Base-by-base conservation (phyloP, 352 stramenopile species). In the Phytophthora hybrid region DNA sequence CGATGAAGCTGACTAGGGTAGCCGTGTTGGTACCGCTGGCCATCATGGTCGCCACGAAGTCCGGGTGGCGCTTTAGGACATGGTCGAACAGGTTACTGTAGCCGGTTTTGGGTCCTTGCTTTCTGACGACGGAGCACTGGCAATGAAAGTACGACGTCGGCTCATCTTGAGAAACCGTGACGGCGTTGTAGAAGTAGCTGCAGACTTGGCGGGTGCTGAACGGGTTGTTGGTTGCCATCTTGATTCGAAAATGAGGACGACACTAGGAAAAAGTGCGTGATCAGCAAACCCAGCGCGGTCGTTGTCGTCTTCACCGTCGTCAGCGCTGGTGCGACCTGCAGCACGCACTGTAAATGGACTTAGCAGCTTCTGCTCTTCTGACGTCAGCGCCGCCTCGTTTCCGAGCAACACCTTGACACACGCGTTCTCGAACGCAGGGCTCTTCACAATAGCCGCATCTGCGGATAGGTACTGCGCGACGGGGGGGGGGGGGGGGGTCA, bases 81-180 rank as follows among this genome's bases (percentile, higher is more conserved):
- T 71, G 55, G 47, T 49, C 47, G 5, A 64, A 54, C 18, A 66
- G 29, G 19, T 66, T 66, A 18, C 26, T 66, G 16, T 66, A 54
- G 47, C 34, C 60, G 34, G n/a, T 66, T 31, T 53, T 58, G 3
- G n/a, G n/a, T n/a, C 13, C n/a, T n/a, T n/a, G n/a, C n/a, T n/a
- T n/a, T n/a, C n/a, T n/a, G n/a, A n/a, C n/a, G n/a, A n/a, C n/a
- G n/a, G n/a, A n/a, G n/a, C n/a, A n/a, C n/a, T n/a, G n/a, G n/a
- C n/a, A n/a, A n/a, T n/a, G n/a, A n/a, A n/a, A n/a, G n/a, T n/a
- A n/a, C n/a, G n/a, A n/a, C n/a, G n/a, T n/a, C n/a, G n/a, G n/a
- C n/a, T n/a, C n/a, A n/a, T n/a, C n/a, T n/a, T n/a, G n/a, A n/a
- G n/a, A n/a, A n/a, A n/a, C n/a, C n/a, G n/a, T n/a, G n/a, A n/a